Conservation (phyloP, 805 yeast genomes). For the Wickerhamiella brachini region DNA sequence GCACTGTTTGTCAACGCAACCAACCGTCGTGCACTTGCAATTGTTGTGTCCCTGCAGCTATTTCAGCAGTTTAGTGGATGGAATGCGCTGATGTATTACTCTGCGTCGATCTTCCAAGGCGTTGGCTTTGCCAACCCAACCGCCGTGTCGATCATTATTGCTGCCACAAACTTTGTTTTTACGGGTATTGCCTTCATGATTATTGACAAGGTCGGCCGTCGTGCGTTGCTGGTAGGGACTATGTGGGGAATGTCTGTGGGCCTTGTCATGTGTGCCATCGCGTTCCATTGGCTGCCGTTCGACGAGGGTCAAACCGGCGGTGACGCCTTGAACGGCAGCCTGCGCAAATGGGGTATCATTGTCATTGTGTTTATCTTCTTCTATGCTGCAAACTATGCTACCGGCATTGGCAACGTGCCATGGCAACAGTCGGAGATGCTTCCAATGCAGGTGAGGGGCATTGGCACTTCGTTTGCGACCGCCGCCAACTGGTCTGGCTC, state of each 20-base stretch:
- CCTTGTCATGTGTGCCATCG: conserved; percentile 69
- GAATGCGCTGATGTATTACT: conserved; percentile 91
- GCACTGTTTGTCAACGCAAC: conserved; percentile 30
- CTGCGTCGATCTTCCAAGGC: conserved; percentile 80
- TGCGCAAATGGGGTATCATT: conserved; percentile 63
- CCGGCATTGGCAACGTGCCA: conserved; percentile 94
- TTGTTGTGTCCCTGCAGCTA: conserved; percentile 90
- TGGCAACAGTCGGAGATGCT: conserved; percentile 97
- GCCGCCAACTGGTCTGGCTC: conserved; percentile 96
- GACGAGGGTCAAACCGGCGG: conserved; percentile 34
- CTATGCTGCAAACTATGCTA: conserved; percentile 80
- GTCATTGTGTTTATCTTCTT: conserved; percentile 74
- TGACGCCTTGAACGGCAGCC: conserved; percentile 23
- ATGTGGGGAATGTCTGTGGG: conserved; percentile 75
- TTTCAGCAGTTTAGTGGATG: conserved; percentile 95
- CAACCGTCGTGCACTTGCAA: conserved; percentile 75
- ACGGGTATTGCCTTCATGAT: conserved; percentile 75
- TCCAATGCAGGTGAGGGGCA: conserved; percentile 85
- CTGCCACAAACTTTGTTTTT: conserved; percentile 87
- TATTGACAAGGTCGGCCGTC: conserved; percentile 80
- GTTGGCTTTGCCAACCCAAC: conserved; percentile 82
- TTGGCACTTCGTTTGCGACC: conserved; percentile 83
- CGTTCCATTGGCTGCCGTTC: conserved; percentile 74
- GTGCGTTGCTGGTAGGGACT: conserved; percentile 64
- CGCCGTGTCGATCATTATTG: conserved; percentile 87